Conservation (phyloP, 306 rosid genomes). For the Vigna trinervia region DNA sequence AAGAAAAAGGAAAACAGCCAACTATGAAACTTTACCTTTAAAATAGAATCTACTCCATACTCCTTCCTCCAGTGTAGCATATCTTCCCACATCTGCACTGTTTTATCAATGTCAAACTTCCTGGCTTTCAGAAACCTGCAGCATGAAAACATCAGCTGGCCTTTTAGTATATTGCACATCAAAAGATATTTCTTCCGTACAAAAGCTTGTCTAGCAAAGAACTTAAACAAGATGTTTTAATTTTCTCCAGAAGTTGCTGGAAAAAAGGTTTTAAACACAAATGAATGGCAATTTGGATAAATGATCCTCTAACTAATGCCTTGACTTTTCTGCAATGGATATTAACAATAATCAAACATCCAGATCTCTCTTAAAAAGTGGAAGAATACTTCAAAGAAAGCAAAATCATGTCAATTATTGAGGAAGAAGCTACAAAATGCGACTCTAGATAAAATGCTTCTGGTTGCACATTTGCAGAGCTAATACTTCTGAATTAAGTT, state of each 20-base stretch:
- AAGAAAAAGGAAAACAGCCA: constrained; percentile 23
- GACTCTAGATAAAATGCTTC: constrained; percentile 19
- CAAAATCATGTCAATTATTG: constrained; percentile 29
- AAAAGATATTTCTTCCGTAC: constrained; percentile 1
- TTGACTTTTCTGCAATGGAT: background rate
- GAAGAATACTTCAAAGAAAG: constrained; percentile 23
- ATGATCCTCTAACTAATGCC: constrained; percentile 27
- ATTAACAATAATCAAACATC: background rate
- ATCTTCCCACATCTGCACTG: constrained; percentile 88
- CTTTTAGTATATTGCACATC: constrained; percentile 23
- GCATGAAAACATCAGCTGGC: constrained; percentile 37
- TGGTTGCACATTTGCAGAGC: background rate
- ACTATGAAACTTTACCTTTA: constrained; percentile 62
- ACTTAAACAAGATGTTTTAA: background rate
- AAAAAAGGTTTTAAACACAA: constrained; percentile 16
- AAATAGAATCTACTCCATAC: constrained; percentile 68
- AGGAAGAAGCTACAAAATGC: constrained; percentile 32
- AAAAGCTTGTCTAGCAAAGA: constrained; percentile 18
- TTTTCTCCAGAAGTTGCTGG: background rate
- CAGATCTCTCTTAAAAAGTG: background rate
- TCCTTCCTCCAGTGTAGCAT: constrained; percentile 96
- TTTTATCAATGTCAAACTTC: constrained; percentile 85
- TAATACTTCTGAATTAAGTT: constrained; percentile 7
- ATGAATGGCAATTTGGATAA: constrained; percentile 17
- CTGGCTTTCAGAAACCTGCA: constrained; percentile 95